These are phyloP conservation scores for Ogataea polymorpha DNA, from an alignment of 805 yeast genomes.

Conservation along the genomic window DNA sequence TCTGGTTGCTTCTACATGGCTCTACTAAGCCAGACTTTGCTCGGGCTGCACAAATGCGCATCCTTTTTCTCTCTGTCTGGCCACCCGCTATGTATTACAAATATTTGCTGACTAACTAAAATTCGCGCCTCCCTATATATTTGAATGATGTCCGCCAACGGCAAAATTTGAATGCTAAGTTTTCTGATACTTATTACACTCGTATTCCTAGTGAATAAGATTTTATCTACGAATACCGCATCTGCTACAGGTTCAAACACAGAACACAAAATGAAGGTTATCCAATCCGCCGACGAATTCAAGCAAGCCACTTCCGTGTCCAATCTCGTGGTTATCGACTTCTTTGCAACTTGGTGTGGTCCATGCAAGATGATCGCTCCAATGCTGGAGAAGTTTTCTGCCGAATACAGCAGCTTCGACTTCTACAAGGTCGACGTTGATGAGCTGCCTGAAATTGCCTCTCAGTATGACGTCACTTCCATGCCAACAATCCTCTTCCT, in stretches of 20 bases:
- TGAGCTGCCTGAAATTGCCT: slow-evolving; percentile 71
- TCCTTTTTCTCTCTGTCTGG: neutral
- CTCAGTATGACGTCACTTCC: slow-evolving; percentile 52
- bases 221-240: slow-evolving; percentile 18
- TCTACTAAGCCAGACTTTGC: neutral
- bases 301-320: slow-evolving; percentile 52
- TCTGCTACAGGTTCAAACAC: slow-evolving; percentile 5
- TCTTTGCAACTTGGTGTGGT: slow-evolving; percentile 98
- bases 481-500: slow-evolving; percentile 69
- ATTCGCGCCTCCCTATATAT: slow-evolving; percentile 6
- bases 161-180: slow-evolving; percentile 22
- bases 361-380: slow-evolving; percentile 99
- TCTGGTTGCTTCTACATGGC: neutral
- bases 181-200: slow-evolving; percentile 27
- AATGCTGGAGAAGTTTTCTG: slow-evolving; percentile 75
- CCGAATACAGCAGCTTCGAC: slow-evolving; percentile 60
- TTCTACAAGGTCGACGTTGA: slow-evolving; percentile 94
- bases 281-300: slow-evolving; percentile 55
- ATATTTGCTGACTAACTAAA: slow-evolving; percentile 6
- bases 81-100: slow-evolving; percentile 3
- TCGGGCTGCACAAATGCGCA: neutral
- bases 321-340: slow-evolving; percentile 87
- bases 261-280: slow-evolving; percentile 44
- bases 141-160: neutral
- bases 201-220: slow-evolving; percentile 26